Percentiles rank a stretch among this genome's conserved stretches.
Conservation (phyloP, 1,284 basidiomycete genomes). For the Sanghuangporus weigelae region DNA sequence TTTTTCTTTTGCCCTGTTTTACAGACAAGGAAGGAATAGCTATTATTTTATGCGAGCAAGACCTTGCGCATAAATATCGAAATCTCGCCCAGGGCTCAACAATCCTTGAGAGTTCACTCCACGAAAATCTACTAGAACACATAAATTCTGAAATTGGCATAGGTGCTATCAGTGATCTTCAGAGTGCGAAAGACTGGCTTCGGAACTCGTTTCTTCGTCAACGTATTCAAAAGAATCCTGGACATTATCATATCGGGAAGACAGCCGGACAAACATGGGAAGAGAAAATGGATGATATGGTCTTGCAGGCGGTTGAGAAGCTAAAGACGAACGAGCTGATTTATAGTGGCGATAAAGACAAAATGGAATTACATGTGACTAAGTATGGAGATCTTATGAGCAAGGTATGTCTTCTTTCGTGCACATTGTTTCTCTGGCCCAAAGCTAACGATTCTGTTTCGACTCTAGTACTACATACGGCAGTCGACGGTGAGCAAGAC, state of each 20-base stretch:
- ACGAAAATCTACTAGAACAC: constrained; percentile 81
- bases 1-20: constrained; percentile 7
- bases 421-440: not conserved
- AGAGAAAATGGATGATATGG: constrained; percentile 64
- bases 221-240: constrained; percentile 78
- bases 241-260: constrained; percentile 65
- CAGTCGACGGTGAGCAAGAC: constrained; percentile 31
- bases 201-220: constrained; percentile 78
- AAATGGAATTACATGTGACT: constrained; percentile 48
- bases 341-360: constrained; percentile 28
- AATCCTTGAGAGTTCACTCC: constrained; percentile 79
- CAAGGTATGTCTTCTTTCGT: constrained; percentile 44
- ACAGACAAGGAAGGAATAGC: constrained; percentile 73
- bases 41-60: constrained; percentile 73
- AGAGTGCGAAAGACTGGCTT: constrained; percentile 76
- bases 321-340: constrained; percentile 60
- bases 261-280: constrained; percentile 59
- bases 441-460: not conserved
- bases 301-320: constrained; percentile 57
- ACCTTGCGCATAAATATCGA: constrained; percentile 69
- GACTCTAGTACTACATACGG: constrained; percentile 61
- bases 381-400: constrained; percentile 82
- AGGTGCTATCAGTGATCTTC: constrained; percentile 66
- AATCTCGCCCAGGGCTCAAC: constrained; percentile 62
- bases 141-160: constrained; percentile 90